Conservation (phyloP, 192 early-diverging fungal species). For the Glomus cerebriforme region DNA sequence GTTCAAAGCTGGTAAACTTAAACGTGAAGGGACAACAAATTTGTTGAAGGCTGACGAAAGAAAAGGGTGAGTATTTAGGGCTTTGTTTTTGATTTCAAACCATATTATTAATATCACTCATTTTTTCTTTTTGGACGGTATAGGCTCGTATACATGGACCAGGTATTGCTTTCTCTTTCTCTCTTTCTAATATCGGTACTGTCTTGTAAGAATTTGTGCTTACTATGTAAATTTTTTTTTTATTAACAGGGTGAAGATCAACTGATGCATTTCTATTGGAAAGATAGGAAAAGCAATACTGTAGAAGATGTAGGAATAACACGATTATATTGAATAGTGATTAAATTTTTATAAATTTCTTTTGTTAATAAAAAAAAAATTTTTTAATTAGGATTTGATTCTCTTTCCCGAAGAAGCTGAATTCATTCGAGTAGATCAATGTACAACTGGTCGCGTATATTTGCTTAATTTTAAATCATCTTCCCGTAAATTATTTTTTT, state of each 20-base stretch:
- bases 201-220: too few relatives aligned
- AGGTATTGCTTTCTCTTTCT: constrained; percentile 35
- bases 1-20: constrained; percentile 75
- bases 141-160: constrained; percentile 64
- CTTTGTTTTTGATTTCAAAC: too few relatives aligned
- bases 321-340: neutral
- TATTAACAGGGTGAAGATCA: constrained; percentile 61
- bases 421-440: constrained; percentile 50
- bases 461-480: constrained; percentile 83
- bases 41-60: constrained; percentile 73
- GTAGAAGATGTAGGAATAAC: constrained; percentile 48
- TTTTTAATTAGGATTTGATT: constrained; percentile 59
- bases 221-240: constrained; percentile 24
- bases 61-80: constrained; percentile 71
- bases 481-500: constrained; percentile 76
- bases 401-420: constrained; percentile 80
- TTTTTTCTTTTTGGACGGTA: neutral
- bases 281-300: constrained; percentile 57
- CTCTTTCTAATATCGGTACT: too few relatives aligned
- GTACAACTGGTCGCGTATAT: constrained; percentile 72
- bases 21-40: constrained; percentile 63
- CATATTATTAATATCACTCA: too few relatives aligned
- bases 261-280: constrained; percentile 82
- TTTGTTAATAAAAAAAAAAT: neutral
- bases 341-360: neutral